Percentiles rank a stretch among this genome's conserved stretches.
phyloP scores from a whole-genome alignment of 345 rosid species.

The Rhodomyrtus tomentosa region DNA sequence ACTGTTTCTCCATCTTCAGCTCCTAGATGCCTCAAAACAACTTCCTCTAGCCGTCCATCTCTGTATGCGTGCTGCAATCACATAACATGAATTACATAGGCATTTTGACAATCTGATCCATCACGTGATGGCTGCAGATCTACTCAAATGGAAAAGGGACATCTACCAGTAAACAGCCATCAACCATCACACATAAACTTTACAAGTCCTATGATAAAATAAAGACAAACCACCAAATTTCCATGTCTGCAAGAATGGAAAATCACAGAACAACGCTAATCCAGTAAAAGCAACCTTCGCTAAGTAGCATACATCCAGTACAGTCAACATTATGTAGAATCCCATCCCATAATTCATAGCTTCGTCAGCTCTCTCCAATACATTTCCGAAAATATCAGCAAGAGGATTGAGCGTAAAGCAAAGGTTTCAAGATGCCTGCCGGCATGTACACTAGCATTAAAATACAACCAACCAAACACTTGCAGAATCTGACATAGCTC shows the following conservation, averaged over 20 bases:
- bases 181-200: not conserved
- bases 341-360: not conserved
- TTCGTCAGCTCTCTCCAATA: not conserved
- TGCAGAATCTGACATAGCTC: not conserved
- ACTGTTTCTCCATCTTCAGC: constrained; percentile 54
- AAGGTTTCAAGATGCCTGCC: not conserved
- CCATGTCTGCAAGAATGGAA: not conserved
- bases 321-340: not conserved
- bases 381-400: not conserved
- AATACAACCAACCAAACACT: not conserved
- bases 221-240: not conserved
- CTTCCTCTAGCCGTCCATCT: constrained; percentile 75
- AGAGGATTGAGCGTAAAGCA: not conserved
- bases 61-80: constrained; percentile 56
- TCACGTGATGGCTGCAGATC: not conserved
- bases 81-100: not conserved
- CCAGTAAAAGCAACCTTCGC: not conserved
- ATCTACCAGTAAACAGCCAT: not conserved
- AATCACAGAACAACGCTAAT: not conserved
- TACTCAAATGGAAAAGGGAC: not conserved
- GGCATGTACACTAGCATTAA: not conserved
- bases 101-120: not conserved
- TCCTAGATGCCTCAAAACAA: constrained; percentile 55
- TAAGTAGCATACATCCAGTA: not conserved
- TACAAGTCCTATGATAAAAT: not conserved